phyloP scores from a whole-genome alignment of 345 rosid genomes.

The Odontarrhena argentea region DNA sequence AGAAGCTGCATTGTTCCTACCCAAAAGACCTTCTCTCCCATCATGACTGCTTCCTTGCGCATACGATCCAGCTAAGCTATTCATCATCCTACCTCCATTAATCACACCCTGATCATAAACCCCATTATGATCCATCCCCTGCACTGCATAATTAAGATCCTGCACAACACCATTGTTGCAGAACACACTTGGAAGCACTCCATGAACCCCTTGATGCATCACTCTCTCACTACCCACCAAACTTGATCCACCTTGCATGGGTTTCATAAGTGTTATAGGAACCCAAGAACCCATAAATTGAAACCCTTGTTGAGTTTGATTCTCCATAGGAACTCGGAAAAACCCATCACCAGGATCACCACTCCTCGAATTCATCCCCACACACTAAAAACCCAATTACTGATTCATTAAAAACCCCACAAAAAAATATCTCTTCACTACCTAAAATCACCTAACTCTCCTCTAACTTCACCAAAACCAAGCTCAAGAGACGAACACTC shows the following conservation, averaged over 20 bases:
- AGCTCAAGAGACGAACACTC: constrained; percentile 2
- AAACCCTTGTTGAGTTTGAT: constrained; percentile 35
- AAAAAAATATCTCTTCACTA: not conserved
- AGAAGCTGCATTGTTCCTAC: constrained; percentile 34
- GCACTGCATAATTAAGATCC: constrained; percentile 32
- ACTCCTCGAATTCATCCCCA: constrained; percentile 41
- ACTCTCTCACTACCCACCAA: constrained; percentile 23
- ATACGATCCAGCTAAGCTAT: constrained; percentile 43
- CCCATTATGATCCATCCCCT: constrained; percentile 28
- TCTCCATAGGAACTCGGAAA: constrained; percentile 39
- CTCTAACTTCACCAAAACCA: constrained; percentile 9
- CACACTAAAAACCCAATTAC: constrained; percentile 23
- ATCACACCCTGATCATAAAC: constrained; percentile 26
- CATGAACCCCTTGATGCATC: constrained; percentile 43
- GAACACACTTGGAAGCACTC: constrained; percentile 29
- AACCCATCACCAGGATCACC: constrained; percentile 41
- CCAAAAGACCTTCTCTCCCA: constrained; percentile 34
- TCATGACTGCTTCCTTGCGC: constrained; percentile 23
- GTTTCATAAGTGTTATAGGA: constrained; percentile 52
- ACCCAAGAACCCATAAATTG: constrained; percentile 48
- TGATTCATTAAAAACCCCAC: constrained; percentile 12
- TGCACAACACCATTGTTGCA: constrained; percentile 32
- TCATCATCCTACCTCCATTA: constrained; percentile 34
- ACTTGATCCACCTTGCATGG: constrained; percentile 38
- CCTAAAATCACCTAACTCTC: constrained; percentile 8